These are phyloP conservation scores for Phaeosphaeriaceae sp. DNA, from an alignment of 2,329 filamentous ascomycete genomes.

Conservation along the genomic window DNA sequence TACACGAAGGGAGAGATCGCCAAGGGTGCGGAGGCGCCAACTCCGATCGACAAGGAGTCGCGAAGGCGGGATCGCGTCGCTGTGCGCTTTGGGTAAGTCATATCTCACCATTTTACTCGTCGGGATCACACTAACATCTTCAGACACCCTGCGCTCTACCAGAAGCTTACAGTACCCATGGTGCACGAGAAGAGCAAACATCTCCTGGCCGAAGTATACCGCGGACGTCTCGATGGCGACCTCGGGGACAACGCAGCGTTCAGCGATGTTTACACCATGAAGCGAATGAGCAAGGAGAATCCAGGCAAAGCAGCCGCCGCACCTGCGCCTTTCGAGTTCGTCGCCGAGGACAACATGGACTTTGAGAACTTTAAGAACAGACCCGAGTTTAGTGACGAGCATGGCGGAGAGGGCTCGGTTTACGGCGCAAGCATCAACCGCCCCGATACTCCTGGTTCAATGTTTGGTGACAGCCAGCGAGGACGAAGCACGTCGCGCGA, in stretches of 20 bases:
- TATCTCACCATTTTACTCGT: background rate
- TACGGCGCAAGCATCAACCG: slow-evolving; percentile 66
- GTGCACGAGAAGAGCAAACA: slow-evolving; percentile 91
- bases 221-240: slow-evolving; percentile 75
- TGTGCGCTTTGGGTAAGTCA: slow-evolving; percentile 69
- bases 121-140: background rate
- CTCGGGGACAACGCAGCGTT: slow-evolving; percentile 69
- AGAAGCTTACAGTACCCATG: slow-evolving; percentile 91
- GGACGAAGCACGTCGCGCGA: slow-evolving; percentile 33
- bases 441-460: slow-evolving; percentile 65
- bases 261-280: slow-evolving; percentile 81
- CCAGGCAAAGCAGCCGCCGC: slow-evolving; percentile 59
- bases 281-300: slow-evolving; percentile 72
- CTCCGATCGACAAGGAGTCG: slow-evolving; percentile 51
- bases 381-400: slow-evolving; percentile 84
- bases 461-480: slow-evolving; percentile 29
- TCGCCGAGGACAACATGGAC: slow-evolving; percentile 84
- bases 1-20: slow-evolving; percentile 71
- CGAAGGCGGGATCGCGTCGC: slow-evolving; percentile 70
- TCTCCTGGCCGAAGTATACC: slow-evolving; percentile 83
- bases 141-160: slow-evolving; percentile 86
- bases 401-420: slow-evolving; percentile 72
- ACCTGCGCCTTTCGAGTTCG: slow-evolving; percentile 78
- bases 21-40: slow-evolving; percentile 56
- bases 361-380: slow-evolving; percentile 92